Evolutionary conservation across 2,329 filamentous ascomycete species (phyloP).

Genomic region (Ophiostoma sp.): DNA sequence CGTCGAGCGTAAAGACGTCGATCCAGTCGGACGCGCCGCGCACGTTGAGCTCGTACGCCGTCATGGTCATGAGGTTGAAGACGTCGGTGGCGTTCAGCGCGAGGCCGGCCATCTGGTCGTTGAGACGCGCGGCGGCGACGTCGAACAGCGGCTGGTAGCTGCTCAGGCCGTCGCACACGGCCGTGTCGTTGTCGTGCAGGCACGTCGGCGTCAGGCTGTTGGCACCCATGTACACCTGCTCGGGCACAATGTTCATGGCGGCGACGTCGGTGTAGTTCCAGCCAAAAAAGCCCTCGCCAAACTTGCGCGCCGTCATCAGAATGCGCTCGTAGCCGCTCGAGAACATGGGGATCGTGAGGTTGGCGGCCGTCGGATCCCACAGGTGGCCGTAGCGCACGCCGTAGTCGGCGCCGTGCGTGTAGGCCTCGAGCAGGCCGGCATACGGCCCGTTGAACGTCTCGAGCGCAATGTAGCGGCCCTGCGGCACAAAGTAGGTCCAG

Average conservation of each 20-base stretch:
- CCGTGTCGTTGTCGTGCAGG: constrained; percentile 43
- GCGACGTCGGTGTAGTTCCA: constrained; percentile 52
- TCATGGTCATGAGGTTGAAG: constrained; percentile 26
- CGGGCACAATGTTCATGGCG: constrained; percentile 44
- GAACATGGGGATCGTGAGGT: constrained; percentile 25
- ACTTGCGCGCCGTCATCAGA: constrained; percentile 56
- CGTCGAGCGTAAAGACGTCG: constrained; percentile 54
- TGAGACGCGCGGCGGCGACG: constrained; percentile 20
- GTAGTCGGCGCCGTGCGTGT: constrained; percentile 25
- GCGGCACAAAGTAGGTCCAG: constrained; percentile 24
- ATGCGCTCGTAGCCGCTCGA: constrained; percentile 53
- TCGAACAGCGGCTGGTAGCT: constrained; percentile 23
- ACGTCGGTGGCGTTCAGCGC: constrained; percentile 22
- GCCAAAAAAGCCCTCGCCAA: constrained; percentile 57
- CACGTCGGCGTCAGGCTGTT: constrained; percentile 56
- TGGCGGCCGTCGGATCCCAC: constrained; percentile 22
- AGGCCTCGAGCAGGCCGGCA: constrained; percentile 24
- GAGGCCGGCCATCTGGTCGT: constrained; percentile 18
- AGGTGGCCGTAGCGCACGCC: constrained; percentile 26
- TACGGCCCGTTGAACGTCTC: constrained; percentile 26
- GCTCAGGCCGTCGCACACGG: constrained; percentile 21
- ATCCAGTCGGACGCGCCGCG: constrained; percentile 55
- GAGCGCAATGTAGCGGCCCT: constrained; percentile 19
- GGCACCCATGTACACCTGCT: constrained; percentile 24
- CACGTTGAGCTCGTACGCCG: constrained; percentile 26